Evolutionary conservation across 306 rosid genomes (phyloP).

Genomic region (Geum urbanum): DNA sequence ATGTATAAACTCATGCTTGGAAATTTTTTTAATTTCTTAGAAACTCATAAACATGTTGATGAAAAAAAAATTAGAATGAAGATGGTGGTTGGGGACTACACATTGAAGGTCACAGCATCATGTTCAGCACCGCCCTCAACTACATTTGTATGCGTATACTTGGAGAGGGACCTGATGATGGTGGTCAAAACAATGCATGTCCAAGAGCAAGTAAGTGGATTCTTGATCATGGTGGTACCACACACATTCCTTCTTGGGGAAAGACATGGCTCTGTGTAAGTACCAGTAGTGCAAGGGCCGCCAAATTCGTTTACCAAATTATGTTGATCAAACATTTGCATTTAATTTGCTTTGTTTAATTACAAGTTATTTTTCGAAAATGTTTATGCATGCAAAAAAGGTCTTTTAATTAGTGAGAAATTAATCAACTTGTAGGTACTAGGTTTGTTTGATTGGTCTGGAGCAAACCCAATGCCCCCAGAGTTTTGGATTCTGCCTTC

Average conservation of each 20-base stretch:
- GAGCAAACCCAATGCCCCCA: constrained; percentile 80
- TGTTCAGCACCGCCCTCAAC: constrained; percentile 59
- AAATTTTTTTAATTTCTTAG: neutral
- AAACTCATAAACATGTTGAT: too few species aligned
- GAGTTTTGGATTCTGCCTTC: constrained; percentile 81
- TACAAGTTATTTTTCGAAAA: too few species aligned
- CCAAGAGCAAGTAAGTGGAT: constrained; percentile 68
- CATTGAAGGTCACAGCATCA: constrained; percentile 71
- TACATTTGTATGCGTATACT: constrained; percentile 67
- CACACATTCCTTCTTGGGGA: constrained; percentile 75
- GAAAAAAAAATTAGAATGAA: constrained; percentile 40
- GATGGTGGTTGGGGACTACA: constrained; percentile 90
- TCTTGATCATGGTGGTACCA: constrained; percentile 54
- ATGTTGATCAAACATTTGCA: neutral
- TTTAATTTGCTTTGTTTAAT: too few species aligned
- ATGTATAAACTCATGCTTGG: too few species aligned
- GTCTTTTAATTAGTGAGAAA: too few species aligned
- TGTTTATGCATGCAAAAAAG: too few species aligned
- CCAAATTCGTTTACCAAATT: neutral
- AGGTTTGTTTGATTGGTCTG: constrained; percentile 64
- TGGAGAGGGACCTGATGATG: constrained; percentile 53
- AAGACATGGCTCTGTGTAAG: constrained; percentile 74
- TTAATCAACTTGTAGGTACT: constrained; percentile 37
- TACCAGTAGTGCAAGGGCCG: neutral
- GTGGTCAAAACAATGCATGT: constrained; percentile 52